Base-by-base conservation (phyloP, 257 asterid species). In the Parsonsia alboflavescens region DNA sequence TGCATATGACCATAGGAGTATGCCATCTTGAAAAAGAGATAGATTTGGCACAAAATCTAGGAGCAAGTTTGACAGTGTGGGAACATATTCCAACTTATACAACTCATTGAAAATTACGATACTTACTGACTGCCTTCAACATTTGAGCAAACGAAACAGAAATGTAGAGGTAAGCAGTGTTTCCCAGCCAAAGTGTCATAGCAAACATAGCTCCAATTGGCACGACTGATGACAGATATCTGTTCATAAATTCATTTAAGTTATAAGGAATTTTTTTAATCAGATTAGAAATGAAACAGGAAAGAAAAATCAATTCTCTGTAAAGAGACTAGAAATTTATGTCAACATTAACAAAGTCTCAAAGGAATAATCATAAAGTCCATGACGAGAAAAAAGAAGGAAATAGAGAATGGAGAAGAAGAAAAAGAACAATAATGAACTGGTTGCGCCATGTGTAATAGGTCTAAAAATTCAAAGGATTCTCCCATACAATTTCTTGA, bases 161-260 rank as follows among this genome's bases (percentile, higher is more conserved):
- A 78, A 93, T 93, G 81, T 93, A 93, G 79, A 93, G 98, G 89
- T 94, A 94, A 73, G 99, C 99, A 48, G 99, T 94, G 89, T 94
- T 94, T 78, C 99, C 98, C 7, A 94, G 96, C 99, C 99, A 94
- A 70, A 94, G 97, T 56, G 99, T 94, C 98, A 94, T 87, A 54
- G 99, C 98, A 78, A 94, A 94, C 98, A 92, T 94, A 42, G 97
- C 98, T 75, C 97, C 97, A 81, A 94, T 94, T 48, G 99, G 99
- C 74, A 94, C 75, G 48, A 94, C 98, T 7, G 98, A 94, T 42
- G 88, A 77, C 46, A 90, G 68, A 79, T 94, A 94, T 87, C 99
- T 94, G 65, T 45, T 62, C 70, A 84, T 64, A 79, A 74, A 71
- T 66, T 62, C 26, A 26, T 17, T 74, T 21, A 33, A 48, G 30